A percentile compares a stretch with the other conserved stretches of the same genome.
Conservation (phyloP, 371 early-diverging fungal species). For the Apophysomyces ossiformis region DNA sequence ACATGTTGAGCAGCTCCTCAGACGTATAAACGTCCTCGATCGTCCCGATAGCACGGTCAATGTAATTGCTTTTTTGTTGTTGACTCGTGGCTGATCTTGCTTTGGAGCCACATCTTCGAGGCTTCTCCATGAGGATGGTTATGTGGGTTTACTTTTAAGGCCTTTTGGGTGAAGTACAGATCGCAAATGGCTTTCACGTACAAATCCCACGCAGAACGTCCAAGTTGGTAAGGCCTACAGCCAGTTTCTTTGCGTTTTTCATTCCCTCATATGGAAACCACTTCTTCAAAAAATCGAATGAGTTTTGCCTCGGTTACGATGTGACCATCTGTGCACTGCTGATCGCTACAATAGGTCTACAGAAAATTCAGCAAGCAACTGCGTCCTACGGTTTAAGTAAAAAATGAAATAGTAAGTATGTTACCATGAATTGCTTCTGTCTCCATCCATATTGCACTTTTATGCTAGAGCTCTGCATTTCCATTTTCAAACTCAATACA, state of each 20-base stretch:
- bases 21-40: conserved; percentile 1
- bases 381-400: no score
- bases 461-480: no score
- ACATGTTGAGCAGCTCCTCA: not conserved
- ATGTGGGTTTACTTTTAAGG: not conserved
- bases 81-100: not conserved
- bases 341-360: no score
- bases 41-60: conserved; percentile 7
- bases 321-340: no score
- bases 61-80: not conserved
- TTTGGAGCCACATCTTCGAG: not conserved
- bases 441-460: no score
- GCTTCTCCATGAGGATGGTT: not conserved
- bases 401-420: no score
- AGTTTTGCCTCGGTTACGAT: no score
- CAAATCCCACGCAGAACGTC: not conserved
- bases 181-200: not conserved
- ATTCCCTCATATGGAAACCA: no score
- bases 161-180: not conserved
- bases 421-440: no score
- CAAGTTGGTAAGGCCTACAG: not conserved
- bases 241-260: no score
- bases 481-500: not conserved
- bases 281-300: no score
- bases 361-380: no score